Conservation (phyloP, 208 protist genomes). For the Trypanosoma mega region DNA sequence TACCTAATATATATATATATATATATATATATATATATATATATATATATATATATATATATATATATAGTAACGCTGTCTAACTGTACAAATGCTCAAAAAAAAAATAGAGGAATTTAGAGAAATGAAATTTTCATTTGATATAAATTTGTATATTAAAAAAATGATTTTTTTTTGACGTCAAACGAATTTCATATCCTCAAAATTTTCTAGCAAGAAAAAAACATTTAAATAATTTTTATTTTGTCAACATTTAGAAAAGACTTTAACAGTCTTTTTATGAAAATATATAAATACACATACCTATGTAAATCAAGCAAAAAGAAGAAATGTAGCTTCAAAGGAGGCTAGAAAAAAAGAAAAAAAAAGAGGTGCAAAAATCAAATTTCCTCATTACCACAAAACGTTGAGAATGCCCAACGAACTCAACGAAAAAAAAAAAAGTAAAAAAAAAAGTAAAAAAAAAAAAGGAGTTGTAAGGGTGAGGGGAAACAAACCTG, state of each 20-base stretch:
- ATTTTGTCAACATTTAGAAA: too few relatives aligned
- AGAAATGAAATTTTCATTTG: too few relatives aligned
- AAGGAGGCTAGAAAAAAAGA: constrained; percentile 9
- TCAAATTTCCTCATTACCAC: too few relatives aligned
- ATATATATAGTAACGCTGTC: neutral
- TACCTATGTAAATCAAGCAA: neutral
- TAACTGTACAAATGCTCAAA: neutral
- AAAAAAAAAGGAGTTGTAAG: neutral
- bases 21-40: too few relatives aligned
- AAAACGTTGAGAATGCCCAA: neutral
- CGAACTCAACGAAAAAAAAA: constrained; percentile 5
- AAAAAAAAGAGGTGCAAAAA: constrained; percentile 1
- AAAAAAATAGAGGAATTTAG: constrained; percentile 5
- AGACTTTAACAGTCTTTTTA: too few relatives aligned
- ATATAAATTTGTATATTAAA: too few relatives aligned
- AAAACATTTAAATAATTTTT: too few relatives aligned
- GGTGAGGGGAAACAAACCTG: too few relatives aligned
- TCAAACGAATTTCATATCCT: too few relatives aligned
- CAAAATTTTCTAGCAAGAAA: too few relatives aligned
- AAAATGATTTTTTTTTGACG: too few relatives aligned
- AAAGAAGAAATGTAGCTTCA: constrained; percentile 4
- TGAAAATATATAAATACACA: constrained; percentile 9
- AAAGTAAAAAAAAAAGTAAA: constrained; percentile 8
- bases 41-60: constrained; percentile 4
- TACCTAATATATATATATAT: too few relatives aligned